Conservation (phyloP, 1,139 yeast genomes). For the Pichia inconspicua region DNA sequence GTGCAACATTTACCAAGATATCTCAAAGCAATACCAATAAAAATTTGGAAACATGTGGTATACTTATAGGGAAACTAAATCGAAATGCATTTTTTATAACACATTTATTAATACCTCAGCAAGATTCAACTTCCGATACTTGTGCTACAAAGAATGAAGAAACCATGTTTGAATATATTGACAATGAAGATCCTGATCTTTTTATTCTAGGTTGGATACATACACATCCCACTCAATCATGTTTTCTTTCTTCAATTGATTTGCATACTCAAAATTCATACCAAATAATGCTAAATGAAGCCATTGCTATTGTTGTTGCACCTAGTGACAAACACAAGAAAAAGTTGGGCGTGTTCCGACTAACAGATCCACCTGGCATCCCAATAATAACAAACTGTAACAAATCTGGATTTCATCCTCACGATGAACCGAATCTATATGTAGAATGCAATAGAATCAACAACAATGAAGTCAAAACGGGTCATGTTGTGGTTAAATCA, state of each 20-base stretch:
- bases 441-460: conserved; percentile 33
- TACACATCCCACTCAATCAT: conserved; percentile 60
- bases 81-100: conserved; percentile 54
- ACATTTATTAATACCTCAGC: conserved; percentile 50
- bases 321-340: conserved; percentile 37
- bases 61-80: conserved; percentile 48
- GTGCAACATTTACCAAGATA: conserved; percentile 34
- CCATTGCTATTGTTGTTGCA: conserved; percentile 55
- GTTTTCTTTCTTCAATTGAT: conserved; percentile 54
- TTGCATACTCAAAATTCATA: conserved; percentile 56
- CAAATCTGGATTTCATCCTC: conserved; percentile 48
- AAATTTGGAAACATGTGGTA: conserved; percentile 57
- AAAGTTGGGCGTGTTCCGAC: conserved; percentile 46
- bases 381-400: conserved; percentile 42
- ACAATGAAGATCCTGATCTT: conserved; percentile 36
- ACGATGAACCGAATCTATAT: conserved; percentile 41
- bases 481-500: conserved; percentile 40
- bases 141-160: conserved; percentile 53
- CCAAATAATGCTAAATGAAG: conserved; percentile 61
- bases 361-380: conserved; percentile 56
- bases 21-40: conserved; percentile 40
- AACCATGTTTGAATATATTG: conserved; percentile 43
- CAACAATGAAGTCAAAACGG: conserved; percentile 28
- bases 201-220: conserved; percentile 63
- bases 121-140: conserved; percentile 50